Percentiles rank a stretch among this genome's conserved stretches.
Evolutionary conservation across 2,329 filamentous ascomycete species (phyloP).

Genomic region (Colletotrichum sp.): DNA sequence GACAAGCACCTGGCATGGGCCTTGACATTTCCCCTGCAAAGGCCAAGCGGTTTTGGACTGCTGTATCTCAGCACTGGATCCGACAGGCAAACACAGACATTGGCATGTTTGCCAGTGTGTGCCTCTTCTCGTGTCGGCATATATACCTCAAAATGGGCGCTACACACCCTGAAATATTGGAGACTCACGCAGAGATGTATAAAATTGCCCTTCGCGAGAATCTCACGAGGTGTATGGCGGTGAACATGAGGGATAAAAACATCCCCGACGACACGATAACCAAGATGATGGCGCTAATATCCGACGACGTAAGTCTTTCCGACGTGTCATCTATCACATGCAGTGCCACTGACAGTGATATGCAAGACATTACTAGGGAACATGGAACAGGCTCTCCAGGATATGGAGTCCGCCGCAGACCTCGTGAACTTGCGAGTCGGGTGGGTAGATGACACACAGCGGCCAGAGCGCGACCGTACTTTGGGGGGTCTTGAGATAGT

Average conservation of each 20-base stretch:
- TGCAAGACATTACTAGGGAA: not conserved
- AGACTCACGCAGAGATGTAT: conserved; percentile 19
- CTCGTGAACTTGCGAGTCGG: not conserved
- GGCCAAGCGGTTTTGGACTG: conserved; percentile 1
- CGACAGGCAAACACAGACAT: conserved; percentile 20
- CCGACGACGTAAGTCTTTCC: conserved; percentile 10
- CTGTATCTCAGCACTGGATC: conserved; percentile 22
- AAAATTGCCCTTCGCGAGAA: conserved; percentile 17
- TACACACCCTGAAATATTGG: not conserved
- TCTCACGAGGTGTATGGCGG: conserved; percentile 7
- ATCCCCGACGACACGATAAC: conserved; percentile 25
- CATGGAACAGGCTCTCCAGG: not conserved
- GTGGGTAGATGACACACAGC: not conserved
- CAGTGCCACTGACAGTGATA: not conserved
- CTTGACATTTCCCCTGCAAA: not conserved
- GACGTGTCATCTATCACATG: not conserved
- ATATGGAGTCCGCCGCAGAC: not conserved
- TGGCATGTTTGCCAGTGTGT: conserved; percentile 25
- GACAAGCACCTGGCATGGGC: not conserved
- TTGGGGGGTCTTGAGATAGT: not conserved
- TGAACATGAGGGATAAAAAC: not conserved
- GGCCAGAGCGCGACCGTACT: not conserved
- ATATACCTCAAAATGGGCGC: not conserved
- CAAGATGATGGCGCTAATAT: conserved; percentile 23
- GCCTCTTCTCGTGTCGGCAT: conserved; percentile 23